Evolutionary conservation across 129 eudicot genomes (phyloP).

Genomic region (Flaveria bidentis): DNA sequence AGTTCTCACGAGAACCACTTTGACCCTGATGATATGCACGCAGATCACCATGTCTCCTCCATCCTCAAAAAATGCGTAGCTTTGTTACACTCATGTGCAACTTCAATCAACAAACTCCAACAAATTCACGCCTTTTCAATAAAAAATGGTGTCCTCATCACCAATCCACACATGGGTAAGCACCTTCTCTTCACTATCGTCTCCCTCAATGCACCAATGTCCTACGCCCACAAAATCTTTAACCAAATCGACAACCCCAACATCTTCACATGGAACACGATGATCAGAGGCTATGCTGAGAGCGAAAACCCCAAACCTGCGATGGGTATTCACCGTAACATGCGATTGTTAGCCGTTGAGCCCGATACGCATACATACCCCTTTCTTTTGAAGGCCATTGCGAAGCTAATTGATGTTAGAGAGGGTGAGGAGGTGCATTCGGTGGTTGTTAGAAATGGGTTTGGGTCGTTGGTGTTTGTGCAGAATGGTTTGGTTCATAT

Average conservation of each 20-base stretch:
- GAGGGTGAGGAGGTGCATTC: conserved; percentile 82
- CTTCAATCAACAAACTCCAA: conserved; percentile 58
- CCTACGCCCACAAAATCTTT: conserved; percentile 61
- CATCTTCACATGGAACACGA: conserved; percentile 79
- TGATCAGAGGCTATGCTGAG: conserved; percentile 88
- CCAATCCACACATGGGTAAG: conserved; percentile 65
- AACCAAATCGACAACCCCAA: conserved; percentile 53
- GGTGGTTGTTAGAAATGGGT: conserved; percentile 52
- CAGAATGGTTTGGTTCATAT: conserved; percentile 73
- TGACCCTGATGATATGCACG: conserved; percentile 29
- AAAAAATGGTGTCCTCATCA: conserved; percentile 58
- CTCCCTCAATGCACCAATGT: conserved; percentile 64
- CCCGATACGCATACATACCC: conserved; percentile 90
- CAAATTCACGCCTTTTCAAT: conserved; percentile 87
- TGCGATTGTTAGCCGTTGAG: conserved; percentile 43
- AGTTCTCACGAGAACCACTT: background rate
- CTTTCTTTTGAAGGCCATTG: conserved; percentile 70
- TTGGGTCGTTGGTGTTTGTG: conserved; percentile 60
- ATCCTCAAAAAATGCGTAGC: conserved; percentile 75
- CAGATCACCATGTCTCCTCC: conserved; percentile 31
- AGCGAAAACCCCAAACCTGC: conserved; percentile 63
- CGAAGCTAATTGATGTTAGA: conserved; percentile 50
- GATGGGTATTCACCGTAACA: conserved; percentile 42
- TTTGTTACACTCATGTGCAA: conserved; percentile 60
- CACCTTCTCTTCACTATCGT: conserved; percentile 67